phyloP scores from a whole-genome alignment of 768 basidiomycete species.

The Symmetrospora coprosmae region DNA sequence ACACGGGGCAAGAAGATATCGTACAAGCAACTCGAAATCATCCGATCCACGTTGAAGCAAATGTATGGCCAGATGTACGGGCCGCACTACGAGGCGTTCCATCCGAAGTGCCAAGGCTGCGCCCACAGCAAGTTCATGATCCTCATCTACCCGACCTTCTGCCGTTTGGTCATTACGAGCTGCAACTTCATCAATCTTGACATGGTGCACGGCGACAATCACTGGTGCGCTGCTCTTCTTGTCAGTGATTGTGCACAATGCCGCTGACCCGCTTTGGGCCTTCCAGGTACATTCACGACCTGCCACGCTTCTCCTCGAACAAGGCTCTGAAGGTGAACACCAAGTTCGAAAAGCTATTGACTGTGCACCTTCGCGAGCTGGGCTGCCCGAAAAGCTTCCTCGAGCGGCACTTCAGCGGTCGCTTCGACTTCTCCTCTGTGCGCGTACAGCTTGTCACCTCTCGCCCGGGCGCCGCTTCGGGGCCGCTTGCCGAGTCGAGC shows the following conservation, averaged over 20 bases:
- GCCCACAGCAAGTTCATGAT: conserved; percentile 20
- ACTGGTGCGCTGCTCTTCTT: conserved; percentile 6
- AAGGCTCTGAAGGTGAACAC: neutral
- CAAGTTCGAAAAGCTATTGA: conserved; percentile 17
- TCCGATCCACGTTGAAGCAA: neutral
- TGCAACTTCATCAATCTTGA: conserved; percentile 20
- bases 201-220: conserved; percentile 23
- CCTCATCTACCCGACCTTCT: conserved; percentile 14
- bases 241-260: neutral
- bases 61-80: neutral
- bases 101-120: conserved; percentile 5
- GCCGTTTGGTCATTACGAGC: conserved; percentile 23
- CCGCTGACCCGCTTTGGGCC: neutral
- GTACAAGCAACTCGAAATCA: neutral
- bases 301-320: neutral
- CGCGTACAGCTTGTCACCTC: conserved; percentile 17
- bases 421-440: conserved; percentile 19
- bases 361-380: conserved; percentile 1
- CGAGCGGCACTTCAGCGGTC: neutral
- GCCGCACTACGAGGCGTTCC: neutral
- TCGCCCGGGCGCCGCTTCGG: neutral
- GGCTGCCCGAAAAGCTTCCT: conserved; percentile 15
- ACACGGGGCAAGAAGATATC: neutral
- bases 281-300: conserved; percentile 22
- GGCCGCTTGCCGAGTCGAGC: neutral